Percentiles rank a stretch among this genome's conserved stretches.
phyloP scores from a whole-genome alignment of 371 early-diverging fungal genomes.

The Apophysomyces elegans region DNA sequence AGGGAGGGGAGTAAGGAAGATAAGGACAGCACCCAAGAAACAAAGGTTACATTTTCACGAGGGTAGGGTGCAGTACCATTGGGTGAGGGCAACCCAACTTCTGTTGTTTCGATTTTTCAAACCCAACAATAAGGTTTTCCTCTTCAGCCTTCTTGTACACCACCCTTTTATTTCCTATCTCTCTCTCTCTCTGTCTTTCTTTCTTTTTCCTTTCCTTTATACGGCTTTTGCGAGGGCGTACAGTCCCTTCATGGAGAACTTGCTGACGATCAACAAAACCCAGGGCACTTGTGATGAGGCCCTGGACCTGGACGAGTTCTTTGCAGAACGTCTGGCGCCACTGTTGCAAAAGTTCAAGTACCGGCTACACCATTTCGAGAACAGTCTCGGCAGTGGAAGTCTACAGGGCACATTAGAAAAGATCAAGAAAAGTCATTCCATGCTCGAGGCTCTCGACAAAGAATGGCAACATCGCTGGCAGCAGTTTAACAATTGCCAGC shows the following conservation, averaged over 20 bases:
- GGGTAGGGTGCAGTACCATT: neutral
- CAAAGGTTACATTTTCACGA: neutral
- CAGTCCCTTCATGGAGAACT: conserved; percentile 38
- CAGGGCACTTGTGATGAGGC: conserved; percentile 33
- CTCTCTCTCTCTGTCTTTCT: neutral
- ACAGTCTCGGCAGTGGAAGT: conserved; percentile 35
- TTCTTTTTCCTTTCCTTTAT: neutral
- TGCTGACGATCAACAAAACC: conserved; percentile 41
- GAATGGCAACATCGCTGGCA: conserved; percentile 44
- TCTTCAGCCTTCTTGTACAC: neutral
- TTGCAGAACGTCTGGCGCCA: conserved; percentile 45
- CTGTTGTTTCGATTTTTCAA: conserved; percentile 7
- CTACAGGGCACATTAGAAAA: conserved; percentile 37
- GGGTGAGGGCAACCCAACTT: neutral
- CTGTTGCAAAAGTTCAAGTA: conserved; percentile 49
- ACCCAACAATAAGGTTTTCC: conserved; percentile 10
- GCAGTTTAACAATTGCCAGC: conserved; percentile 19
- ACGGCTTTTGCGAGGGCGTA: conserved; percentile 1
- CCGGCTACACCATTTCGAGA: conserved; percentile 43
- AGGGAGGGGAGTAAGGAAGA: no score
- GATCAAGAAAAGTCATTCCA: conserved; percentile 34
- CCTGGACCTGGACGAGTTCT: conserved; percentile 48
- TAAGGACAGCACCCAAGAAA: no score
- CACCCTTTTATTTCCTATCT: neutral
- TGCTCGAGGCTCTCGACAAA: conserved; percentile 38